These are phyloP conservation scores for Metroxylon sagu DNA, from an alignment of 176 grass and related monocot species.

Conservation along the genomic window DNA sequence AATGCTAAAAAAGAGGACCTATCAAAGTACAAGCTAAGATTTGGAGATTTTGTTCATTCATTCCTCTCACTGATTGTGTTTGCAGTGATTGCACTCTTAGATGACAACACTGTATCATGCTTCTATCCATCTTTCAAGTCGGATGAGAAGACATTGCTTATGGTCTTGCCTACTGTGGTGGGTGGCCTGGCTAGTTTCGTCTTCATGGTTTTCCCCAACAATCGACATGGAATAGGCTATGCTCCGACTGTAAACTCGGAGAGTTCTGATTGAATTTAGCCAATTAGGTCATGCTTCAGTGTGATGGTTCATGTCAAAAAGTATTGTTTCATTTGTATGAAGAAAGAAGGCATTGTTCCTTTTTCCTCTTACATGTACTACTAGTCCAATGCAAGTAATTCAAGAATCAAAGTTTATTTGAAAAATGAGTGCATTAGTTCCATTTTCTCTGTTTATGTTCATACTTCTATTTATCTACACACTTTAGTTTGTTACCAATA, in stretches of 20 bases:
- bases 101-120: not conserved
- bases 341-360: no score
- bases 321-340: no score
- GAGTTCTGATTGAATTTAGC: not conserved
- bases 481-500: no score
- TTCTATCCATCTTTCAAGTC: not conserved
- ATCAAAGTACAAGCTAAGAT: not conserved
- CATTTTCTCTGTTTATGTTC: no score
- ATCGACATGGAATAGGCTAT: not conserved
- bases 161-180: not conserved
- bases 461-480: no score
- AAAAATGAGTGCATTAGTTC: no score
- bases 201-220: constrained; percentile 2
- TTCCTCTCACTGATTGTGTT: not conserved
- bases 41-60: not conserved
- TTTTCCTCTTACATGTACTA: no score
- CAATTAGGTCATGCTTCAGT: no score
- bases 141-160: not conserved
- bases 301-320: no score
- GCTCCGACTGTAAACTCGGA: not conserved
- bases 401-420: no score
- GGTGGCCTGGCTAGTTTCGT: not conserved
- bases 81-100: not conserved
- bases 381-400: no score
- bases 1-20: not conserved